These are phyloP conservation scores for Rhypophila decipiens DNA, from an alignment of 495 filamentous ascomycete genomes.

Conservation along the genomic window DNA sequence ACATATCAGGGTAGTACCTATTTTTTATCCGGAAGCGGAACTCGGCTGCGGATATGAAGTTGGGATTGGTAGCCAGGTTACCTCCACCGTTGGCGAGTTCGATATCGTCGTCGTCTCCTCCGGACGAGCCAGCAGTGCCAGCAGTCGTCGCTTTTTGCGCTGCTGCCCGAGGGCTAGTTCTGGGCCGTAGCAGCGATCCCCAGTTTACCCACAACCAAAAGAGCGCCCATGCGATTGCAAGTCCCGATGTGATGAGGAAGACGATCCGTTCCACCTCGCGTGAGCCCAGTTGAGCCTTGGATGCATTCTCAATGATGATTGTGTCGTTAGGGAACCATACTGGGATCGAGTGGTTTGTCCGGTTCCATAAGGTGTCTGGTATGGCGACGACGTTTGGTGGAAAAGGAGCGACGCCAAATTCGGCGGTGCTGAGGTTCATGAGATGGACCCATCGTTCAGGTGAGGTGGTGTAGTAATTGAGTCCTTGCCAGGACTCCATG, in stretches of 20 bases:
- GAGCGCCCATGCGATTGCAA: neutral
- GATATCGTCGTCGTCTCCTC: too few species aligned
- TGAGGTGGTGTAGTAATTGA: conserved; percentile 11
- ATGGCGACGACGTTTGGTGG: conserved; percentile 11
- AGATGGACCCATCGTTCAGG: conserved; percentile 6
- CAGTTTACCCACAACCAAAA: conserved; percentile 1
- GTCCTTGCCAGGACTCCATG: conserved; percentile 13
- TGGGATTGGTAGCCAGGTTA: neutral
- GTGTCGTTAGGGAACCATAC: conserved; percentile 4
- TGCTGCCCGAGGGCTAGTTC: neutral
- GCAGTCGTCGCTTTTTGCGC: too few species aligned
- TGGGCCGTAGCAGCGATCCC: neutral
- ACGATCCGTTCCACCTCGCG: conserved; percentile 4
- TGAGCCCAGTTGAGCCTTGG: conserved; percentile 1
- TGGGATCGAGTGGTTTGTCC: neutral
- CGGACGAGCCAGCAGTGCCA: neutral
- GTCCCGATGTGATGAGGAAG: neutral
- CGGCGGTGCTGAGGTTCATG: conserved; percentile 14
- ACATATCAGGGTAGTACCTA: conserved; percentile 3
- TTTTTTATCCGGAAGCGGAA: neutral
- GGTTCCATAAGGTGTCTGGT: neutral
- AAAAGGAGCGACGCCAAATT: conserved; percentile 8
- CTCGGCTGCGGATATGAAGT: neutral
- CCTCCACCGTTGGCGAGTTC: neutral
- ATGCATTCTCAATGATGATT: conserved; percentile 13